These are phyloP conservation scores for Populus tomentosa DNA, from an alignment of 441 rosid genomes.

Conservation along the genomic window DNA sequence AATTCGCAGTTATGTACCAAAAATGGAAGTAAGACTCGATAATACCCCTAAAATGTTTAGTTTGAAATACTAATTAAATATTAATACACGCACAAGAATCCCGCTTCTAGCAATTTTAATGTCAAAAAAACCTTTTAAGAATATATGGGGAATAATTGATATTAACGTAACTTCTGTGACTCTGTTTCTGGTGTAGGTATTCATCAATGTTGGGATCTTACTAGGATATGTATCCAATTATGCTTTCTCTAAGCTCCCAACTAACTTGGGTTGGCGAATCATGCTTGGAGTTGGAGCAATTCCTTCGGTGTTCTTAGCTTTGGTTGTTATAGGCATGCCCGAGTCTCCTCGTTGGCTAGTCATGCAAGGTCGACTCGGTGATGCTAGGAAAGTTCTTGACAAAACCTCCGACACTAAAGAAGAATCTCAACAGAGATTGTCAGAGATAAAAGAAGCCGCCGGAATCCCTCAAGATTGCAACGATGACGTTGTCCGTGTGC, in stretches of 20 bases:
- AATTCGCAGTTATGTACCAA: background rate
- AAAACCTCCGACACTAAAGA: constrained; percentile 55
- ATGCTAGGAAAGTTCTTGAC: constrained; percentile 62
- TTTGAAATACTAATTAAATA: background rate
- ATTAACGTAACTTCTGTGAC: background rate
- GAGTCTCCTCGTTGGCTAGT: constrained; percentile 86
- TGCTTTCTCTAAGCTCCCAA: constrained; percentile 52
- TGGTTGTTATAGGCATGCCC: constrained; percentile 51
- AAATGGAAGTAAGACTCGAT: background rate
- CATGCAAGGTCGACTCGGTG: constrained; percentile 80
- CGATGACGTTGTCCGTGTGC: constrained; percentile 58
- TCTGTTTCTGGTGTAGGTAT: constrained; percentile 42
- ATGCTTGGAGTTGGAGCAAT: constrained; percentile 76
- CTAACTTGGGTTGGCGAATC: constrained; percentile 56
- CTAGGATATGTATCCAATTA: constrained; percentile 75
- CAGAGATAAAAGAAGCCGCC: constrained; percentile 64
- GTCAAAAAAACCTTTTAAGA: background rate
- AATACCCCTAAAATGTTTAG: background rate
- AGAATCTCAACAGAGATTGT: constrained; percentile 50
- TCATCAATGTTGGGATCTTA: constrained; percentile 60
- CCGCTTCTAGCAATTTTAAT: background rate
- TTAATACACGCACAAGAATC: background rate
- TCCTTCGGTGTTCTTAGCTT: constrained; percentile 50
- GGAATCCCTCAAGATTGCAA: constrained; percentile 68
- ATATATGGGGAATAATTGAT: background rate